These are phyloP conservation scores for Penicillium daleae DNA, from an alignment of 495 filamentous ascomycete genomes.

Conservation along the genomic window DNA sequence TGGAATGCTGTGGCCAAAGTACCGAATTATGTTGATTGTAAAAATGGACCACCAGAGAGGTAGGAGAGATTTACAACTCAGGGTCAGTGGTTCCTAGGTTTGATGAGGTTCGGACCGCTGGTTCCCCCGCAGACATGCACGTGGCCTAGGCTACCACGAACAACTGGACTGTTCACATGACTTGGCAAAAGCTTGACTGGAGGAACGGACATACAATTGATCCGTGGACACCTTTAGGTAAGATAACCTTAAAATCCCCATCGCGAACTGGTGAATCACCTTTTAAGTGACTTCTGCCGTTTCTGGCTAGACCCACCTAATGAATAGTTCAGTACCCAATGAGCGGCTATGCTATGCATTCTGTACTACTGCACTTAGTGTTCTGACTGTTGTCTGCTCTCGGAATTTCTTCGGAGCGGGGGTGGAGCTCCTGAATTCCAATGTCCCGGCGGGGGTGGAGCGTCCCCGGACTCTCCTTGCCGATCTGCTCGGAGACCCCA, in stretches of 20 bases:
- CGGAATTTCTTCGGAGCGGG: neutral
- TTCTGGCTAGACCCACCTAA: too few relatives aligned
- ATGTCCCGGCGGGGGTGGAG: slow-evolving; percentile 5
- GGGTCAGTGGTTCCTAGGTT: neutral
- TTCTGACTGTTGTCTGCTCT: too few relatives aligned
- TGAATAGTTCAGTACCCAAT: too few relatives aligned
- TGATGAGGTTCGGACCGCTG: neutral
- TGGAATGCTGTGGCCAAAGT: neutral
- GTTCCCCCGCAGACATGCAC: neutral
- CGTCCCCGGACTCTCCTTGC: neutral
- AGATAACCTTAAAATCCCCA: too few relatives aligned
- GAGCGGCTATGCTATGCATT: too few relatives aligned
- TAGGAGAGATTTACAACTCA: neutral
- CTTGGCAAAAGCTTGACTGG: too few relatives aligned
- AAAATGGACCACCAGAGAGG: neutral
- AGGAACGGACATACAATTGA: neutral
- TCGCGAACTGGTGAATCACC: too few relatives aligned
- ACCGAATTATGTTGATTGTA: too few relatives aligned
- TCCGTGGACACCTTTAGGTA: neutral
- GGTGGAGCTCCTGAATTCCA: slow-evolving; percentile 2
- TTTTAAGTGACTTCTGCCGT: too few relatives aligned
- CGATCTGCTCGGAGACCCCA: neutral
- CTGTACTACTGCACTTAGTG: too few relatives aligned
- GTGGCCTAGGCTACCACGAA: neutral
- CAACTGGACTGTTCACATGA: neutral